Percentiles rank a stretch among this genome's conserved stretches.
These are phyloP conservation scores for Selenicereus undatus DNA, from an alignment of 148 eudicot genomes.

Conservation along the genomic window DNA sequence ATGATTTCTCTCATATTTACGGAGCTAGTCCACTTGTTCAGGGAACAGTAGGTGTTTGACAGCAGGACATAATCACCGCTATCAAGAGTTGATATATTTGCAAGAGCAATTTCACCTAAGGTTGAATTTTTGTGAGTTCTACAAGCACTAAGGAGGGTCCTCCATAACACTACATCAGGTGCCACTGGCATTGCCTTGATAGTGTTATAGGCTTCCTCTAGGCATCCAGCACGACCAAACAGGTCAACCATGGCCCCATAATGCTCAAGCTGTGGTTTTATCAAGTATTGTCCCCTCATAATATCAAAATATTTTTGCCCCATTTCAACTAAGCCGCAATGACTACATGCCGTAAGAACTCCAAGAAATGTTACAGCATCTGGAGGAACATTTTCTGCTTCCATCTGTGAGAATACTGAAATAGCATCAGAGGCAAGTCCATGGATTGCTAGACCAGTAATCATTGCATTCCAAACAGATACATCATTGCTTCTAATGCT, in stretches of 20 bases:
- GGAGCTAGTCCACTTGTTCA: constrained; percentile 48
- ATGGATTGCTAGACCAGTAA: constrained; percentile 57
- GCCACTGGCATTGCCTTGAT: constrained; percentile 58
- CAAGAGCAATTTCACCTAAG: constrained; percentile 44
- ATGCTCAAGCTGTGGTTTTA: constrained; percentile 60
- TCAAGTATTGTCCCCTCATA: constrained; percentile 37
- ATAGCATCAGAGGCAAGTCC: constrained; percentile 70
- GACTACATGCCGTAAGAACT: constrained; percentile 58
- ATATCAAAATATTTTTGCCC: constrained; percentile 50
- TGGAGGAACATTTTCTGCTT: constrained; percentile 39
- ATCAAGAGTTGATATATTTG: constrained; percentile 39
- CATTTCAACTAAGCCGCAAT: constrained; percentile 49
- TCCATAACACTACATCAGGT: constrained; percentile 72
- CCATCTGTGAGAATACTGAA: constrained; percentile 46
- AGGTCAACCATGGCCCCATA: constrained; percentile 80
- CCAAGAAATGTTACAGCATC: constrained; percentile 60
- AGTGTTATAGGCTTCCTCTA: constrained; percentile 59
- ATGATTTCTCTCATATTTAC: constrained; percentile 29
- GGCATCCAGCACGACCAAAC: constrained; percentile 47
- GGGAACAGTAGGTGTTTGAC: constrained; percentile 59
- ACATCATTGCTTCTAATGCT: constrained; percentile 28
- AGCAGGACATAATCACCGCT: constrained; percentile 66
- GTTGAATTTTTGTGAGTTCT: constrained; percentile 44
- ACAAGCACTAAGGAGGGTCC: constrained; percentile 62
- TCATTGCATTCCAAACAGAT: constrained; percentile 69